Evolutionary conservation across 805 yeast species (phyloP).

Genomic region (Naumovozyma baii): DNA sequence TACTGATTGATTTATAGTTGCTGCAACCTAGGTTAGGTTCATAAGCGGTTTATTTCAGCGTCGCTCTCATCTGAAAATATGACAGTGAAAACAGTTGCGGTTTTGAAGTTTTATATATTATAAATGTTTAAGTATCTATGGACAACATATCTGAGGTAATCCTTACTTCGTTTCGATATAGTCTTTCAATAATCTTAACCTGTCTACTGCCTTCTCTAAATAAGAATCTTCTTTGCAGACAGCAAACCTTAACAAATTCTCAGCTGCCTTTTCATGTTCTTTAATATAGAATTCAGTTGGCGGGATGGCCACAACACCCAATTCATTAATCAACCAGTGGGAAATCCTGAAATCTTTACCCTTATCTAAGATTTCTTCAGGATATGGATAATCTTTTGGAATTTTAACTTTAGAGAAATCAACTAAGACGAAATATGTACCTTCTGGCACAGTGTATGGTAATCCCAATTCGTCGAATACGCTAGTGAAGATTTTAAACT

Average conservation of each 20-base stretch:
- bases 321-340: conserved; percentile 83
- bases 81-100: too few species aligned
- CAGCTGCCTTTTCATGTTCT: conserved; percentile 65
- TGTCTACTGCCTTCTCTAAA: conserved; percentile 70
- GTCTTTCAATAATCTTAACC: conserved; percentile 60
- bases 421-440: conserved; percentile 87
- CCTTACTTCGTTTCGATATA: conserved; percentile 35
- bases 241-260: conserved; percentile 83
- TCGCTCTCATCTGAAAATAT: too few species aligned
- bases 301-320: conserved; percentile 94
- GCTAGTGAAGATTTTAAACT: conserved; percentile 61
- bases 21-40: too few species aligned
- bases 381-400: conserved; percentile 64
- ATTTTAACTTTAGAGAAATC: conserved; percentile 75
- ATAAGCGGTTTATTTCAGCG: too few species aligned
- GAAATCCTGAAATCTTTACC: conserved; percentile 85
- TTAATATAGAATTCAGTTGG: conserved; percentile 87
- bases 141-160: too few species aligned
- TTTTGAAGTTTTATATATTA: too few species aligned
- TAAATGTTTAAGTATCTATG: too few species aligned
- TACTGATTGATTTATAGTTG: too few species aligned
- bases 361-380: conserved; percentile 53
- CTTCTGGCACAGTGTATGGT: conserved; percentile 86
- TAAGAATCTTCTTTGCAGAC: conserved; percentile 87
- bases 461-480: conserved; percentile 80